Conservation (phyloP, 768 basidiomycete species). For the Termitomyces sp. region DNA sequence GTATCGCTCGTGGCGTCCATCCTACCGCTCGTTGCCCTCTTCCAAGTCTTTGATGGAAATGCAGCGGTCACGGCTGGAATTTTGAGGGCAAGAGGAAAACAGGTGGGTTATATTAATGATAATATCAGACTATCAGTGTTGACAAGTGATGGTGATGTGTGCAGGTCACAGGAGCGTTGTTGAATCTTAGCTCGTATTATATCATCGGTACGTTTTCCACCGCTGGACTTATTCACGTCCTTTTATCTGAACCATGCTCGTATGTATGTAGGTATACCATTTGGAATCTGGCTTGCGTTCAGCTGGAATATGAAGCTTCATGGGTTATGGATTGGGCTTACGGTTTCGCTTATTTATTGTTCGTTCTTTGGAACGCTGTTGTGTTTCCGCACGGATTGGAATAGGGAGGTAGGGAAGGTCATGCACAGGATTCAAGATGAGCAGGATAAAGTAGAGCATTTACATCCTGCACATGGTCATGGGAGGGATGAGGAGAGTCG, state of each 20-base stretch:
- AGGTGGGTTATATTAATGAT: constrained; percentile 26
- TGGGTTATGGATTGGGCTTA: constrained; percentile 86
- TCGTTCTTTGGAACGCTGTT: constrained; percentile 48
- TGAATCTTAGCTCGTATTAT: constrained; percentile 83
- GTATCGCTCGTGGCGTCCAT: constrained; percentile 61
- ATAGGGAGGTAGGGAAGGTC: constrained; percentile 61
- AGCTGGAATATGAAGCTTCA: constrained; percentile 46
- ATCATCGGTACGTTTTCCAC: constrained; percentile 43
- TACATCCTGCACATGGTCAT: not conserved
- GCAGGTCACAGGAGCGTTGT: constrained; percentile 53
- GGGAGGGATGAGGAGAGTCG: constrained; percentile 1
- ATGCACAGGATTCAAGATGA: constrained; percentile 41
- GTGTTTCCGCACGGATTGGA: constrained; percentile 64
- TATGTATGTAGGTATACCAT: constrained; percentile 61
- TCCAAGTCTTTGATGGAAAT: constrained; percentile 84
- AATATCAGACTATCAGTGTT: not conserved
- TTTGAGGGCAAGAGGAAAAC: constrained; percentile 78
- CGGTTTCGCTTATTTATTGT: constrained; percentile 56
- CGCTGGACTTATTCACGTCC: not conserved
- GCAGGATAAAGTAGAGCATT: constrained; percentile 27
- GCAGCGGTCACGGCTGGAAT: constrained; percentile 67
- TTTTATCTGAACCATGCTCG: not conserved
- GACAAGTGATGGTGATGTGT: not conserved
- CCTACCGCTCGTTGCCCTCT: constrained; percentile 69
- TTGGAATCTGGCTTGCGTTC: constrained; percentile 81